Percentiles rank a stretch among this genome's conserved stretches.
phyloP scores from a whole-genome alignment of 495 filamentous ascomycete species.

The Hypoxylon trugodes region DNA sequence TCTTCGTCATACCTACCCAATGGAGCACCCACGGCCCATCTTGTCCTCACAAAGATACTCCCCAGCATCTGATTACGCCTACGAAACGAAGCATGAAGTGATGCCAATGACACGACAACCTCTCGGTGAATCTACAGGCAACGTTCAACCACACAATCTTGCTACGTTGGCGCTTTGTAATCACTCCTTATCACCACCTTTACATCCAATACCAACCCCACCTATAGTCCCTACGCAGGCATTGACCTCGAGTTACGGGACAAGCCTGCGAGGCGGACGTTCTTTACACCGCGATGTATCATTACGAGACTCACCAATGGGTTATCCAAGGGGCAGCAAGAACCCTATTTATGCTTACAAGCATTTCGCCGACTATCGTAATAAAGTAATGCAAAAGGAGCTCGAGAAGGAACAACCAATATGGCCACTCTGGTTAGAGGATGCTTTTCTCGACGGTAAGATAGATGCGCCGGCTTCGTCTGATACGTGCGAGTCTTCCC shows the following conservation, averaged over 20 bases:
- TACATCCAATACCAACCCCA: conserved; percentile 51
- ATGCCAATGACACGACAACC: conserved; percentile 50
- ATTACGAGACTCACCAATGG: conserved; percentile 51
- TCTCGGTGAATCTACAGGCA: conserved; percentile 59
- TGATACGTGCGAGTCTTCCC: background rate
- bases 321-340: conserved; percentile 49
- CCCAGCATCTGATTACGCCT: conserved; percentile 43
- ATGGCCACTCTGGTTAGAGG: conserved; percentile 87
- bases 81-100: conserved; percentile 43
- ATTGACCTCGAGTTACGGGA: conserved; percentile 47
- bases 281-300: conserved; percentile 47
- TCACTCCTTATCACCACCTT: conserved; percentile 48
- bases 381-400: conserved; percentile 67
- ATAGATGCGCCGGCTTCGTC: background rate
- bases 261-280: conserved; percentile 46
- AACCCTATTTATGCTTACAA: conserved; percentile 62
- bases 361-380: conserved; percentile 74
- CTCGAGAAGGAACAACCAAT: conserved; percentile 57
- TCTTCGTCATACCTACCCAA: conserved; percentile 30
- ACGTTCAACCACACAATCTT: conserved; percentile 55
- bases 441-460: conserved; percentile 90
- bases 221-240: conserved; percentile 56
- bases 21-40: conserved; percentile 45
- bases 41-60: conserved; percentile 46
- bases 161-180: conserved; percentile 48